These are phyloP conservation scores for Sugiyamaella grinbergsii DNA, from an alignment of 1,139 yeast species.

Conservation along the genomic window DNA sequence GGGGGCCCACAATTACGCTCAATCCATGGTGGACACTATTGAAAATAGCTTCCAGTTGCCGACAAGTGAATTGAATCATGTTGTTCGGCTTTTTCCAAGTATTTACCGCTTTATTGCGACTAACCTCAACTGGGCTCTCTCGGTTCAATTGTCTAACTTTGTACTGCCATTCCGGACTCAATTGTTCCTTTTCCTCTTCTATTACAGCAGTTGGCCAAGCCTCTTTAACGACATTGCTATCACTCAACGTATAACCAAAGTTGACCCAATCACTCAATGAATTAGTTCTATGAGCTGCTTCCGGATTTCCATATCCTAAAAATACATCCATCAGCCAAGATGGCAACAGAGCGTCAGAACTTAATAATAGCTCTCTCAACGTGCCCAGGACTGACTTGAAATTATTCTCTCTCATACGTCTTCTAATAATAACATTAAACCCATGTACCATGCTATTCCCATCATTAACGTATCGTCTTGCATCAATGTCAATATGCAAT, in stretches of 20 bases:
- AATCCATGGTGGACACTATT: constrained; percentile 43
- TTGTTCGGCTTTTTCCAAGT: constrained; percentile 4
- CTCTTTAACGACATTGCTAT: constrained; percentile 30
- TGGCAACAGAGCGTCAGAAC: constrained; percentile 36
- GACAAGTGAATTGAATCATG: constrained; percentile 26
- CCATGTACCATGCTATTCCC: constrained; percentile 17
- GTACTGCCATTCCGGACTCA: constrained; percentile 15
- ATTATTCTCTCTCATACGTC: constrained; percentile 31
- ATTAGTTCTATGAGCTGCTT: constrained; percentile 22
- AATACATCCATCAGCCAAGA: constrained; percentile 45
- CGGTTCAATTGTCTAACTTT: neutral
- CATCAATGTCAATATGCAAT: constrained; percentile 26
- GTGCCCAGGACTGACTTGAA: constrained; percentile 34
- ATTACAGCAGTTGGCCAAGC: neutral
- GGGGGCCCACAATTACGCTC: constrained; percentile 48
- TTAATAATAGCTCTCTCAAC: constrained; percentile 26
- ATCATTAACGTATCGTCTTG: constrained; percentile 20
- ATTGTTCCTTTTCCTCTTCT: neutral
- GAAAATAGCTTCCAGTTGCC: constrained; percentile 44
- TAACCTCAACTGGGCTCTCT: constrained; percentile 6
- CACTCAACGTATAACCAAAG: constrained; percentile 34
- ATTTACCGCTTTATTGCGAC: neutral
- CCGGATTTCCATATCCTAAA: constrained; percentile 44
- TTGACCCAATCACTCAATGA: constrained; percentile 22
- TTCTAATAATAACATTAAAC: constrained; percentile 35